Base-by-base conservation (phyloP, 2,329 filamentous ascomycete genomes). In the Neodidymelliopsis sp. region DNA sequence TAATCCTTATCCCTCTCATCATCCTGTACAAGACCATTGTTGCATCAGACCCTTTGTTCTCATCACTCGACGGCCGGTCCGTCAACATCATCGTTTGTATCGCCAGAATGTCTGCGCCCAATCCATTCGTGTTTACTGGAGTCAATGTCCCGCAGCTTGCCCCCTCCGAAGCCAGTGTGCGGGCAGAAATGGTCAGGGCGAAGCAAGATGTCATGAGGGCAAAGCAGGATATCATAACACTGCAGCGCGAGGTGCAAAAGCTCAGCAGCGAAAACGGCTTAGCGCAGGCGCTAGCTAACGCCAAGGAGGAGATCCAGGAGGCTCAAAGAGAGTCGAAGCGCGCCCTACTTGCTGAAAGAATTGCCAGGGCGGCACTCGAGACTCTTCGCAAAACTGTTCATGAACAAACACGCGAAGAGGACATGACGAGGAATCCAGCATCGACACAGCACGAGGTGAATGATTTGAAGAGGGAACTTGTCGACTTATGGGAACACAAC, bases 281-380 rank as follows among this genome's bases (percentile, higher is more conserved):
- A 28, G 44, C 44, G 24, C 36, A 13, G 10, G 19, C 25, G 13
- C 24, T 24, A 23, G 22, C 13, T 4, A 24, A 23, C 4, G 43
- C 43, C 27, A 49, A 43, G 34, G 20, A 25, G 1, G 19, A 31
- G 19, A 10, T 38, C 7, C 25, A 45, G 25, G 38, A 37, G 15
- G 27, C 39, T 33, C 6, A 49, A 38, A 43, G 33, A 34, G 38
- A 43, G 22, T 15, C 13, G 28, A 31, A 38, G 34, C 46, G 46
- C 38, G 39, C 46, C 5, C 33, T 43, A 34, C 15, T 34, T 8
- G 46, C 46, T 33, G 46, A 49, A 38, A 38, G 15, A n/a, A 19
- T 49, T 4, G 46, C 46, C 7, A 27, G 33, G n/a, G 13, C 33
- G 10, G 22, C 28, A 2, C n/a, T 34, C 4, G 18, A 15, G n/a